These are phyloP conservation scores for Plantago rigida DNA, from an alignment of 305 asterid species.

Conservation along the genomic window DNA sequence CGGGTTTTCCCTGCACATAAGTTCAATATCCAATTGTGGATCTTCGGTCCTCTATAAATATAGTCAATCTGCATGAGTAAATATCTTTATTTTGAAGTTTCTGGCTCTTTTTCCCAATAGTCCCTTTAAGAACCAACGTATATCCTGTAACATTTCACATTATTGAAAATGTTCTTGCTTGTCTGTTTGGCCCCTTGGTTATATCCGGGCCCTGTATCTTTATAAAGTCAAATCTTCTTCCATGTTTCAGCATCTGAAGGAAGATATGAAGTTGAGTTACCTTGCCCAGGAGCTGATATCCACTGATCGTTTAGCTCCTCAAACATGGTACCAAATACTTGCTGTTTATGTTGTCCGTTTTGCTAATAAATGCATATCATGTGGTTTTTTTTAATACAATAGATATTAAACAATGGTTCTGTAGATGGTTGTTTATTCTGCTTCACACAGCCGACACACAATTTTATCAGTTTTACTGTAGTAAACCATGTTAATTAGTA, in stretches of 20 bases:
- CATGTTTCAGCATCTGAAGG: slow-evolving; percentile 72
- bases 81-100: no score
- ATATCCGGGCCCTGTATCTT: neutral
- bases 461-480: neutral
- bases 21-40: no score
- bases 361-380: slow-evolving; percentile 3
- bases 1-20: no score
- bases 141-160: no score
- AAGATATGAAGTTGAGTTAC: slow-evolving; percentile 95
- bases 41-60: no score
- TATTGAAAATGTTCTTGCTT: no score
- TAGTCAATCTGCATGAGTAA: no score
- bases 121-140: no score
- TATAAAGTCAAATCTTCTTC: slow-evolving; percentile 22
- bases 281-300: slow-evolving; percentile 91
- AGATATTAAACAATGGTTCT: slow-evolving; percentile 3
- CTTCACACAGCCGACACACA: slow-evolving; percentile 10
- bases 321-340: slow-evolving; percentile 57
- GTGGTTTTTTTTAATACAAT: slow-evolving; percentile 6
- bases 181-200: neutral
- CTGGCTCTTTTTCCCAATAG: no score
- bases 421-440: slow-evolving; percentile 17
- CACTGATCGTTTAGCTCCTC: slow-evolving; percentile 89
- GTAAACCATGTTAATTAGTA: no score
- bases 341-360: slow-evolving; percentile 14